Percentiles rank a stretch among this genome's conserved stretches.
Conservation (phyloP, 2,329 filamentous ascomycete species). For the Trichoderma oligosporum region DNA sequence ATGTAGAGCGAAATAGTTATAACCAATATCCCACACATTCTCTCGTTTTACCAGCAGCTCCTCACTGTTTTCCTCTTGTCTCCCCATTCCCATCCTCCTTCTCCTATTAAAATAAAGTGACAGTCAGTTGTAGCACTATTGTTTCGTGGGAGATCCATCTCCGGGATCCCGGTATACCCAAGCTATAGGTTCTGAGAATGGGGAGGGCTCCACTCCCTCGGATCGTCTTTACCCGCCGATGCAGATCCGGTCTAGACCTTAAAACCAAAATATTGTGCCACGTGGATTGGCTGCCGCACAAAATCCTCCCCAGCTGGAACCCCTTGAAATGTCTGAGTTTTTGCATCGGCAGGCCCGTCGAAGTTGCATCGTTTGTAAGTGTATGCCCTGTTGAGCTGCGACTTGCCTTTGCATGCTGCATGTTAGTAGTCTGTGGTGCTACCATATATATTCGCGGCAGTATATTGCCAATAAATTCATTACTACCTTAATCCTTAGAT, state of each 20-base stretch:
- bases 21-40: neutral
- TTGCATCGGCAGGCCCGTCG: slow-evolving; percentile 7
- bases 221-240: slow-evolving; percentile 16
- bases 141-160: neutral
- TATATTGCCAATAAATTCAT: too few relatives aligned
- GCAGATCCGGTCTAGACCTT: slow-evolving; percentile 15
- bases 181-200: slow-evolving; percentile 1
- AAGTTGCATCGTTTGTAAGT: neutral
- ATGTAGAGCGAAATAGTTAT: too few relatives aligned
- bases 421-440: neutral
- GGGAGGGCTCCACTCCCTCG: slow-evolving; percentile 6
- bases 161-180: slow-evolving; percentile 2
- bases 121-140: too few relatives aligned
- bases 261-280: neutral
- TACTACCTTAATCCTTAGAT: too few relatives aligned
- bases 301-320: too few relatives aligned
- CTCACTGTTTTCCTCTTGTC: too few relatives aligned
- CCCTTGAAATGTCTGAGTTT: neutral
- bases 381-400: neutral
- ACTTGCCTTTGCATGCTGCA: neutral
- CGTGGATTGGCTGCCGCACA: neutral
- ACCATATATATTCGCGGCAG: too few relatives aligned
- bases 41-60: neutral
- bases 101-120: neutral
- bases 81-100: neutral